Percentiles rank a stretch among this genome's conserved stretches.
Conservation (phyloP, 2,329 filamentous ascomycete species). For the Colletotrichum orbiculare region DNA sequence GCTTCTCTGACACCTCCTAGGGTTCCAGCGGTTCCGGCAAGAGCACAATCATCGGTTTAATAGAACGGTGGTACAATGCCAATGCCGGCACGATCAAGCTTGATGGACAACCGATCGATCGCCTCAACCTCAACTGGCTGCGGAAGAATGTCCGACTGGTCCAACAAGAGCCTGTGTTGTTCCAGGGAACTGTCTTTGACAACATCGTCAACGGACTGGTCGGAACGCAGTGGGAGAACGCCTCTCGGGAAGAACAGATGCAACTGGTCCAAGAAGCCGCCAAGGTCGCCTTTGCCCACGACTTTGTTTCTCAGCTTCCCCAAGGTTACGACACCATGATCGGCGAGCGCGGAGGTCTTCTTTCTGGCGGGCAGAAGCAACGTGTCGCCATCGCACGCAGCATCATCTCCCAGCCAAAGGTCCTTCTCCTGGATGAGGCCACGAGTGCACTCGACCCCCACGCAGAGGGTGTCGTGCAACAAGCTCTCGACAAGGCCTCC, state of each 20-base stretch:
- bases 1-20: neutral
- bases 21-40: conserved; percentile 50
- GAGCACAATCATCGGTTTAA: conserved; percentile 52
- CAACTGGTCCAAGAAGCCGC: conserved; percentile 55
- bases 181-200: conserved; percentile 56
- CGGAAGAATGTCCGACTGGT: conserved; percentile 51
- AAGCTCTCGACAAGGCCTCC: conserved; percentile 63
- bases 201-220: conserved; percentile 62
- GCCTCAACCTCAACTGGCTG: conserved; percentile 52
- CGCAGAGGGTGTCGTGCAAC: conserved; percentile 61
- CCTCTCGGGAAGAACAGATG: conserved; percentile 48
- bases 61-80: conserved; percentile 54
- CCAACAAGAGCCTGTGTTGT: conserved; percentile 53
- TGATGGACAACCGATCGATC: conserved; percentile 47
- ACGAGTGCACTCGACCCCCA: conserved; percentile 64
- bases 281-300: conserved; percentile 56
- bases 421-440: conserved; percentile 75
- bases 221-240: conserved; percentile 42
- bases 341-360: conserved; percentile 68
- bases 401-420: conserved; percentile 54
- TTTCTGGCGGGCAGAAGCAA: conserved; percentile 75
- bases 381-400: conserved; percentile 68
- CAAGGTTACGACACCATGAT: conserved; percentile 67
- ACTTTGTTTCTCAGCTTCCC: conserved; percentile 58
- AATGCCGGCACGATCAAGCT: conserved; percentile 48